A percentile compares a stretch with the other conserved stretches of the same genome.
Conservation (phyloP, 2,329 filamentous ascomycete species). For the Dactylellina haptotyla region DNA sequence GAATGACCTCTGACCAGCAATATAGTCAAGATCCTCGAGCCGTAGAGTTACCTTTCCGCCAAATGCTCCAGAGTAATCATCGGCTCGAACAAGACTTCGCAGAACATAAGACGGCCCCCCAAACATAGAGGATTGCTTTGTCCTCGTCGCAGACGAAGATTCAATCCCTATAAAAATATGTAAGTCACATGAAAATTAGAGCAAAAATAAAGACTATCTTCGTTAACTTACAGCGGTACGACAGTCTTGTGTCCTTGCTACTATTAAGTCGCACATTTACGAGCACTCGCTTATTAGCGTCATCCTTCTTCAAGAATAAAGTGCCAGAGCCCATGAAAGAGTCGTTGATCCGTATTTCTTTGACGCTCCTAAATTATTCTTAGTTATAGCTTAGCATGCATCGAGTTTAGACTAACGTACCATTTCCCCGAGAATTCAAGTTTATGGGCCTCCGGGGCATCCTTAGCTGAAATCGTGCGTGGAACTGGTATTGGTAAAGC, state of each 20-base stretch:
- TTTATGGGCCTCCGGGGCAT: constrained; percentile 28
- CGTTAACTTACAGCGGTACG: constrained; percentile 41
- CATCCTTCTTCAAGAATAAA: constrained; percentile 40
- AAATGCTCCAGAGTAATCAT: constrained; percentile 35
- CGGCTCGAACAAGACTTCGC: constrained; percentile 44
- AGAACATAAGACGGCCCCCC: constrained; percentile 43
- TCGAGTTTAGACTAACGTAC: constrained; percentile 4
- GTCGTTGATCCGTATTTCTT: constrained; percentile 38
- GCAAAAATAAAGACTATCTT: background rate
- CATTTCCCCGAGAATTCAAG: constrained; percentile 50
- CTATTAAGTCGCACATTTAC: constrained; percentile 38
- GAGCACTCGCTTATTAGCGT: constrained; percentile 27
- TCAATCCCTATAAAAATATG: constrained; percentile 31
- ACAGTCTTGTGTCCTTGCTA: constrained; percentile 42
- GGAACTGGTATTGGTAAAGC: constrained; percentile 1
- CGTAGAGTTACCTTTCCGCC: constrained; percentile 27
- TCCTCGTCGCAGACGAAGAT: constrained; percentile 44
- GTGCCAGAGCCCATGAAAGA: constrained; percentile 44
- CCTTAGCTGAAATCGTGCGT: background rate
- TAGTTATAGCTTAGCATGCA: background rate
- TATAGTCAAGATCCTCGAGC: constrained; percentile 47
- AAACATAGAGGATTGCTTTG: constrained; percentile 49
- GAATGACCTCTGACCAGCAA: constrained; percentile 46
- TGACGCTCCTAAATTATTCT: constrained; percentile 19
- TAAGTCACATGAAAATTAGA: background rate